These are phyloP conservation scores for Drosera spatulata DNA, from an alignment of 179 eudicot genomes.

Conservation along the genomic window DNA sequence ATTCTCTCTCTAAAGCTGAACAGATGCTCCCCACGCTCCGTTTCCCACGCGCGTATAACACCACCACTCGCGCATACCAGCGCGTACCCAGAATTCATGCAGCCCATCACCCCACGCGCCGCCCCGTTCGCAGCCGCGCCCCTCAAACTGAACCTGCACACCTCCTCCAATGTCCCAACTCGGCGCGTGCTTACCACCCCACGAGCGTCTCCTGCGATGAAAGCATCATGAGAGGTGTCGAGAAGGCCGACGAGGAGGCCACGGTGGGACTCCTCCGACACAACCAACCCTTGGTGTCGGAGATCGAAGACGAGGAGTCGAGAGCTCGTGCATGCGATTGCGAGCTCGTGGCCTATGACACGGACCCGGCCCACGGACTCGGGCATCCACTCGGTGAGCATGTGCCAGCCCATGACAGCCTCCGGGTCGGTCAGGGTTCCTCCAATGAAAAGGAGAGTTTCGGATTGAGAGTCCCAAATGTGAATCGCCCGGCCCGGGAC, in stretches of 20 bases:
- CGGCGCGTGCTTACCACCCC: constrained; percentile 50
- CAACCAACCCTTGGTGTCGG: constrained; percentile 20
- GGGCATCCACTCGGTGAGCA: constrained; percentile 44
- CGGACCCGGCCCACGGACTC: constrained; percentile 63
- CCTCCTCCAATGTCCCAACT: constrained; percentile 27
- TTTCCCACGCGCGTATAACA: constrained; percentile 53
- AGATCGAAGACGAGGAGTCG: constrained; percentile 46
- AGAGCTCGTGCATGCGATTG: constrained; percentile 54
- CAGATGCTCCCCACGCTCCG: constrained; percentile 38
- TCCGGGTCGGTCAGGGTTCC: constrained; percentile 72
- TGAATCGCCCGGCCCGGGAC: constrained; percentile 80
- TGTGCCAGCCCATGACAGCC: constrained; percentile 86
- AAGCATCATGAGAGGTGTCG: constrained; percentile 28
- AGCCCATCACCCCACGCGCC: constrained; percentile 39
- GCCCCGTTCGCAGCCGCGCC: constrained; percentile 12
- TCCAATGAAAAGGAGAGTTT: constrained; percentile 53
- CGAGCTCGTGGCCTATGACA: constrained; percentile 31
- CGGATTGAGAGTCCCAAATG: constrained; percentile 55
- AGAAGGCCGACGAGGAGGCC: constrained; percentile 48
- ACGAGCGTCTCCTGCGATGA: constrained; percentile 30
- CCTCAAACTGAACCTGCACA: constrained; percentile 35
- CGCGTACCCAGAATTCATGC: constrained; percentile 60
- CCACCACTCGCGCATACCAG: constrained; percentile 42
- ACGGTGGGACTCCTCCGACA: constrained; percentile 23
- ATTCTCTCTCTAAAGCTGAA: constrained; percentile 51